Percentiles rank a stretch among this genome's conserved stretches.
Conservation (phyloP, 345 rosid genomes). For the Gossypium australe region DNA sequence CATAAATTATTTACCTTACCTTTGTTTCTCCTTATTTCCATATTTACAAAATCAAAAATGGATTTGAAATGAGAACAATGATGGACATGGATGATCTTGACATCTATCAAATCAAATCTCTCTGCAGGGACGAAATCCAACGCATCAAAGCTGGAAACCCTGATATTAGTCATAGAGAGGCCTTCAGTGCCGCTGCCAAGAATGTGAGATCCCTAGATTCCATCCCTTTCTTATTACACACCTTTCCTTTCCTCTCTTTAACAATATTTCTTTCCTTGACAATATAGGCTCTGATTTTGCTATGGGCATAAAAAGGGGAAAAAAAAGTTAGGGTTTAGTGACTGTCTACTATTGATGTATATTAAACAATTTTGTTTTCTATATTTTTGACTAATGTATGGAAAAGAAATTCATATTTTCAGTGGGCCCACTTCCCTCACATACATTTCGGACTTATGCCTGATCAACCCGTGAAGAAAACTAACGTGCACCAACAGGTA, state of each 20-base stretch:
- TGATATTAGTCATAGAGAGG: constrained; percentile 99
- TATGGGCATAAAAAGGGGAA: no score
- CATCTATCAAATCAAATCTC: constrained; percentile 1
- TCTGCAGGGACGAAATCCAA: constrained; percentile 94
- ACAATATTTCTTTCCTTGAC: constrained; percentile 7
- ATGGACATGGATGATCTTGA: constrained; percentile 12
- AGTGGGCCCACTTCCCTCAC: constrained; percentile 99
- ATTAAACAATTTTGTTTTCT: no score
- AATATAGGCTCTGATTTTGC: neutral
- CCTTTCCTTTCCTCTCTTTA: neutral
- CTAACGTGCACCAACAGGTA: constrained; percentile 73
- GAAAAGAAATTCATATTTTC: neutral
- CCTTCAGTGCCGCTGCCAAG: constrained; percentile 99
- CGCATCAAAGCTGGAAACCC: constrained; percentile 99
- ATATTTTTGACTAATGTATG: no score
- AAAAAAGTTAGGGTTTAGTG: neutral
- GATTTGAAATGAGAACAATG: neutral
- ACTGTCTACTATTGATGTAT: neutral
- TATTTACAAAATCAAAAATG: neutral
- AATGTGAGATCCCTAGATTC: constrained; percentile 60
- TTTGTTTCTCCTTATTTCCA: neutral
- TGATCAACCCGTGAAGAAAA: constrained; percentile 94
- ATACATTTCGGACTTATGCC: constrained; percentile 97
- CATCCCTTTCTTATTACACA: neutral
- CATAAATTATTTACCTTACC: neutral